Evolutionary conservation across 495 filamentous ascomycete species (phyloP).

Genomic region (Aspergillus bridgeri): DNA sequence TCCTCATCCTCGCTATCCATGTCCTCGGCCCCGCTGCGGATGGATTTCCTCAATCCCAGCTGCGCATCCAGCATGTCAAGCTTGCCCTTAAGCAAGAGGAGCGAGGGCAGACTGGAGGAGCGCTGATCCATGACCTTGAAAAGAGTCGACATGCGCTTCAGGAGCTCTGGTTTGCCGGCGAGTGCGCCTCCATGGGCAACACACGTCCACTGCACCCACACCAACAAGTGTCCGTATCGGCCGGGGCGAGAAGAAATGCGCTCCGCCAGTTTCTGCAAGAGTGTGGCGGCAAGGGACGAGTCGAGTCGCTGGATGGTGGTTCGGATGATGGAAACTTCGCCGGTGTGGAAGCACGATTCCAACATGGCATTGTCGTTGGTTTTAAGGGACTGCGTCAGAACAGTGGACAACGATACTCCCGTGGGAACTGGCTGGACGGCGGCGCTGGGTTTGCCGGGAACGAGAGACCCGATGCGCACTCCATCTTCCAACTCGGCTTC

Average conservation of each 20-base stretch:
- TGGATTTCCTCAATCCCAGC: slow-evolving; percentile 67
- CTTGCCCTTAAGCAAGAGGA: slow-evolving; percentile 88
- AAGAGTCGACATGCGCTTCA: slow-evolving; percentile 71
- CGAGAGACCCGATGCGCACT: slow-evolving; percentile 35
- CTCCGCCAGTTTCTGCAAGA: slow-evolving; percentile 82
- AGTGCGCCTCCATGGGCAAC: slow-evolving; percentile 91
- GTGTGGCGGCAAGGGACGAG: slow-evolving; percentile 69
- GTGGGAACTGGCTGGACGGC: slow-evolving; percentile 57
- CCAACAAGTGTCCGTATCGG: slow-evolving; percentile 84
- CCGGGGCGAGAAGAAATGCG: slow-evolving; percentile 84
- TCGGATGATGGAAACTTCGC: slow-evolving; percentile 69
- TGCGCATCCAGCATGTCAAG: slow-evolving; percentile 89
- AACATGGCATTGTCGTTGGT: slow-evolving; percentile 86
- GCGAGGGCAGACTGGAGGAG: slow-evolving; percentile 72
- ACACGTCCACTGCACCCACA: slow-evolving; percentile 96
- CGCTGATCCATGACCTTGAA: slow-evolving; percentile 82
- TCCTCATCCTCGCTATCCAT: slow-evolving; percentile 68
- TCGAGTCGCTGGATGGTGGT: slow-evolving; percentile 87
- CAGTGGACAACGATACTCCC: slow-evolving; percentile 80
- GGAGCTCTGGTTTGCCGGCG: slow-evolving; percentile 72
- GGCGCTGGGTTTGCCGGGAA: slow-evolving; percentile 36
- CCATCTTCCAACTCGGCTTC: slow-evolving; percentile 50
- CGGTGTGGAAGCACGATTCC: slow-evolving; percentile 84
- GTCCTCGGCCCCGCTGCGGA: slow-evolving; percentile 46
- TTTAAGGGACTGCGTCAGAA: slow-evolving; percentile 86